phyloP scores from a whole-genome alignment of 805 yeast genomes.

The Metschnikowia proteae region DNA sequence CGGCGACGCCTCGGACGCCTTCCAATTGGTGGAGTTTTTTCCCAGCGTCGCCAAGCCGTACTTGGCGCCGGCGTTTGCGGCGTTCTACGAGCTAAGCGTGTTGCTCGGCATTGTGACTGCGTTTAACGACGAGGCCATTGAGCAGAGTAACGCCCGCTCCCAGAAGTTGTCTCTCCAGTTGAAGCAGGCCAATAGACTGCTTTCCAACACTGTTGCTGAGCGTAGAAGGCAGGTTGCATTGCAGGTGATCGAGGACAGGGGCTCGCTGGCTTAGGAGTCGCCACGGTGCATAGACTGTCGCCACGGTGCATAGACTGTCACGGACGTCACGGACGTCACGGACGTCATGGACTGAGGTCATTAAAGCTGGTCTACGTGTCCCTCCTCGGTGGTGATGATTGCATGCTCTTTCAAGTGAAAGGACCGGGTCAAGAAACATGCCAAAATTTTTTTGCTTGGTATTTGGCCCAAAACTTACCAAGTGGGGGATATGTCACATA shows the following conservation, averaged over 20 bases:
- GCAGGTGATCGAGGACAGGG: constrained; percentile 68
- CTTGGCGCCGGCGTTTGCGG: constrained; percentile 48
- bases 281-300: no score
- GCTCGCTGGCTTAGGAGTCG: constrained; percentile 14
- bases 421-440: constrained; percentile 49
- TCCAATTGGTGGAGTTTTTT: constrained; percentile 79
- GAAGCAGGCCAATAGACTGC: constrained; percentile 37
- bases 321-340: no score
- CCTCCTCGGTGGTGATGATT: constrained; percentile 33
- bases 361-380: no score
- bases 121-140: constrained; percentile 66
- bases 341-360: no score
- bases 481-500: constrained; percentile 58
- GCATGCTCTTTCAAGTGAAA: constrained; percentile 60
- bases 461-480: constrained; percentile 48
- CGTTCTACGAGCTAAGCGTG: constrained; percentile 32
- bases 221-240: constrained; percentile 75
- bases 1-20: constrained; percentile 91
- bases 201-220: constrained; percentile 55
- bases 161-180: constrained; percentile 54
- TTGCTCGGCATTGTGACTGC: constrained; percentile 51
- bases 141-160: constrained; percentile 69
- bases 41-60: constrained; percentile 57
- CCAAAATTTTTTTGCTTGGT: constrained; percentile 36
- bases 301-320: no score